phyloP scores from a whole-genome alignment of 768 basidiomycete species.

The Boletus reticuloceps region DNA sequence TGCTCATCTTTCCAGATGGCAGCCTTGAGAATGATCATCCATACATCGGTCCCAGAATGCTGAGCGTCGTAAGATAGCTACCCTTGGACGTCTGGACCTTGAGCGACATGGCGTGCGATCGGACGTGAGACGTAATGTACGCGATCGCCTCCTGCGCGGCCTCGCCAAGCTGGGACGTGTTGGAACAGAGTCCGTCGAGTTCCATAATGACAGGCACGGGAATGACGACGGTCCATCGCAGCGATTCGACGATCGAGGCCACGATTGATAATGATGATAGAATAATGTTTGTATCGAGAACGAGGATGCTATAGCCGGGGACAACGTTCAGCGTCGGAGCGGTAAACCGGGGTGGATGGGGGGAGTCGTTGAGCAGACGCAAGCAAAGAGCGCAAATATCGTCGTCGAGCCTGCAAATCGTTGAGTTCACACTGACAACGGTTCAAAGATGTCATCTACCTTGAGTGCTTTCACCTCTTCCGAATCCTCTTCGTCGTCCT shows the following conservation, averaged over 20 bases:
- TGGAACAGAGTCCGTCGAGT: too few species aligned
- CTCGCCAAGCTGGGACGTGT: too few species aligned
- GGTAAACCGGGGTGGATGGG: conserved; percentile 24
- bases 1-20: conserved; percentile 93
- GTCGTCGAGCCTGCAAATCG: too few species aligned
- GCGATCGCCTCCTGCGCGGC: too few species aligned
- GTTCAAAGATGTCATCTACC: conserved; percentile 40
- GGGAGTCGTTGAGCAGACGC: conserved; percentile 37
- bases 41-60: conserved; percentile 66
- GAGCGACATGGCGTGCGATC: conserved; percentile 69
- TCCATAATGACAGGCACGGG: too few species aligned
- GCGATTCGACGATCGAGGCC: conserved; percentile 70
- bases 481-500: conserved; percentile 65
- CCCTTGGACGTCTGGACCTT: conserved; percentile 96
- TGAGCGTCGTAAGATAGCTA: conserved; percentile 83
- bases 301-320: conserved; percentile 85
- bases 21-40: conserved; percentile 95
- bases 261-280: conserved; percentile 79
- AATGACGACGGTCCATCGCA: conserved; percentile 91
- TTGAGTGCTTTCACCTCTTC: conserved; percentile 79
- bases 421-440: conserved; percentile 7
- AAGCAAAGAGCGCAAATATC: conserved; percentile 72
- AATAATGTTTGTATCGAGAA: conserved; percentile 94
- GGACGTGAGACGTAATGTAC: conserved; percentile 68
- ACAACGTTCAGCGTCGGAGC: conserved; percentile 53